Base-by-base conservation (phyloP, 306 rosid species). In the Medicago ruthenica region DNA sequence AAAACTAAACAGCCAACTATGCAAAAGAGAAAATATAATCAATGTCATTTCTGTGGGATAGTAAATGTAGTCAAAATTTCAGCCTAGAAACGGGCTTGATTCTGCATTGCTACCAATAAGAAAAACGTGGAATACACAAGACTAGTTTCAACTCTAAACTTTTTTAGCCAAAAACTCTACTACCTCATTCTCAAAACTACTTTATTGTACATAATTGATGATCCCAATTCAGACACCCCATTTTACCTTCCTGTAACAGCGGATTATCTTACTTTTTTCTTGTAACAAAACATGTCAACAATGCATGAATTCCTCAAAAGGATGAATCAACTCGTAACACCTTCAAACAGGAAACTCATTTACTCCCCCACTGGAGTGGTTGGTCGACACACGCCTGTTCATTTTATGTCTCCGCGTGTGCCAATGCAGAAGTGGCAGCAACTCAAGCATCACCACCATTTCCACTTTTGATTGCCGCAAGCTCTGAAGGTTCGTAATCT, bases 91-190 rank as follows among this genome's bases (percentile, higher is more conserved):
- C 59, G 39, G 39, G 74, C 81, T 67, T 74, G 70, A 72, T 57
- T 76, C 77, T 80, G 68, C 70, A 61, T 37, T 66, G 58, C 75
- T 55, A 53, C 79, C 74, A 53, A 57, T 77, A 77, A 79, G 59
- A 73, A 86, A 81, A 79, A 41, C 34, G 84, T 51, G 79, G 72
- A 74, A 87, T 57, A 62, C 80, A 76, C 80, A 74, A 76, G 76
- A 71, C 88, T 82, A 81, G 81, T 70, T 54, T 69, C 61, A 67
- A 80, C 81, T 85, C 81, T 80, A 79, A 79, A 80, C 59, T 82
- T 59, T 17, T 71, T 81, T 70, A 79, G 71, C 87, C 79, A 81
- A 75, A 80, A 39, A 37, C 5, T 77, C 80, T 79, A 70, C 18
- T 45, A 50, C 74, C 75, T 81, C 80, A 77, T 71, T 64, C 85